phyloP scores from a whole-genome alignment of 2,329 filamentous ascomycete species.

The Zymoseptoria crescenta region DNA sequence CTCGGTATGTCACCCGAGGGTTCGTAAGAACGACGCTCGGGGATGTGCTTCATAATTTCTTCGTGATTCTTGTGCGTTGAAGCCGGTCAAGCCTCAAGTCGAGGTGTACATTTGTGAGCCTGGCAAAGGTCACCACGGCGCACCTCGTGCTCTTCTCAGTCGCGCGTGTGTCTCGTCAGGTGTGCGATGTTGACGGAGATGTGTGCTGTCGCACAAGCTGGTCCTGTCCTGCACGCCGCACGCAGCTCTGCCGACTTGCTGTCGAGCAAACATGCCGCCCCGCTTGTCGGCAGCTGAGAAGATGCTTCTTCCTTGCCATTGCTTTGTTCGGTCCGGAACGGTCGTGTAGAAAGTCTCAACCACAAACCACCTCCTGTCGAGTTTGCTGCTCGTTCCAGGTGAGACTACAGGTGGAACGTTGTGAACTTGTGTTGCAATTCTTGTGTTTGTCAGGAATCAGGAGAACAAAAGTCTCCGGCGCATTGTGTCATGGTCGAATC shows the following conservation, averaged over 20 bases:
- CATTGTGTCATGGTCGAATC: too few relatives aligned
- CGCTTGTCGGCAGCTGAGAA: not conserved
- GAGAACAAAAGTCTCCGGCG: too few relatives aligned
- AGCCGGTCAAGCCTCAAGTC: not conserved
- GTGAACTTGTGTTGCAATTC: too few relatives aligned
- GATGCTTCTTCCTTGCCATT: not conserved
- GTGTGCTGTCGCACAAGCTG: not conserved
- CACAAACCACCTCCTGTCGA: not conserved
- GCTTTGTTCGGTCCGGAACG: not conserved
- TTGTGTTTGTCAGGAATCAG: not conserved
- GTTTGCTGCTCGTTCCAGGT: not conserved
- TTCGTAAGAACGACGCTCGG: not conserved
- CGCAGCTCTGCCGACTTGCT: not conserved
- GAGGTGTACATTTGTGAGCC: not conserved
- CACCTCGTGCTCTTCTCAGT: not conserved
- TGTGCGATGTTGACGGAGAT: not conserved
- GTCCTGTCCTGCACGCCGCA: not conserved
- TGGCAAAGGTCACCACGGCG: not conserved
- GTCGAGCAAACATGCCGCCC: not conserved
- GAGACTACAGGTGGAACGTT: not conserved
- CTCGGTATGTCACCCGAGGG: constrained; percentile 1
- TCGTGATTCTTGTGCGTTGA: not conserved
- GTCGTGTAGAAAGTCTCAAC: not conserved
- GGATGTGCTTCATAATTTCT: not conserved
- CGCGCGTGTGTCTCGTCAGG: not conserved